phyloP scores from a whole-genome alignment of 371 early-diverging fungal genomes.

The Chytridium lagenaria region DNA sequence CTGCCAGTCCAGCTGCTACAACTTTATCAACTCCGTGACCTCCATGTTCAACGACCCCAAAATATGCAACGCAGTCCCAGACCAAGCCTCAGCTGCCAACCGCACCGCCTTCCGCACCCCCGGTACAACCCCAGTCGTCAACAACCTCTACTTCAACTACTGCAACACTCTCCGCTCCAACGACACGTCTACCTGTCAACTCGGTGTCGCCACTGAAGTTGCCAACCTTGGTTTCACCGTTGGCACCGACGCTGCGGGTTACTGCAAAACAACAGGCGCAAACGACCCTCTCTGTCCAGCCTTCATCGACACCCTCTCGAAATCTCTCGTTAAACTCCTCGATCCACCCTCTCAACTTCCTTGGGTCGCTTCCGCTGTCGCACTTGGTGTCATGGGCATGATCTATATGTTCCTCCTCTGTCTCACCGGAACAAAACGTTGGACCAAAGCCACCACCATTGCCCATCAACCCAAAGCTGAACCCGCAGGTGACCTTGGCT shows the following conservation, averaged over 20 bases:
- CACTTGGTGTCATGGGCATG: slow-evolving; percentile 37
- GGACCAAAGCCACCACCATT: slow-evolving; percentile 33
- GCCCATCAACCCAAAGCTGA: slow-evolving; percentile 31
- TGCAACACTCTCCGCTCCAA: slow-evolving; percentile 30
- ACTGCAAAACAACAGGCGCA: slow-evolving; percentile 27
- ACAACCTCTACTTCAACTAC: slow-evolving; percentile 28
- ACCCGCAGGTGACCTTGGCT: neutral
- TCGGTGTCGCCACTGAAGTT: slow-evolving; percentile 30
- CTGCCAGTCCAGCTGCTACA: slow-evolving; percentile 42
- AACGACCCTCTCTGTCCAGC: slow-evolving; percentile 27
- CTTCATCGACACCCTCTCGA: neutral
- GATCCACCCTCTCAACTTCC: slow-evolving; percentile 37
- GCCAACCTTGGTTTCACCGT: slow-evolving; percentile 36
- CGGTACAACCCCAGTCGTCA: slow-evolving; percentile 1
- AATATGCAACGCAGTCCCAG: slow-evolving; percentile 26
- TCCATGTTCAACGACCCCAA: slow-evolving; percentile 36
- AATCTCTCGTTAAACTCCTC: slow-evolving; percentile 22
- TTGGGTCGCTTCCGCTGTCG: slow-evolving; percentile 43
- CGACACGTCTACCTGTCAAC: slow-evolving; percentile 27
- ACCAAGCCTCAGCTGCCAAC: neutral
- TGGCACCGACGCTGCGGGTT: slow-evolving; percentile 30
- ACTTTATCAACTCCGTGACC: slow-evolving; percentile 35
- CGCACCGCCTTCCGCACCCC: slow-evolving; percentile 18
- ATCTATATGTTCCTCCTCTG: slow-evolving; percentile 27
- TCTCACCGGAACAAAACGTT: slow-evolving; percentile 16